Base-by-base conservation (phyloP, 169 alveolate species). In the Cryptosporidium bovis region DNA sequence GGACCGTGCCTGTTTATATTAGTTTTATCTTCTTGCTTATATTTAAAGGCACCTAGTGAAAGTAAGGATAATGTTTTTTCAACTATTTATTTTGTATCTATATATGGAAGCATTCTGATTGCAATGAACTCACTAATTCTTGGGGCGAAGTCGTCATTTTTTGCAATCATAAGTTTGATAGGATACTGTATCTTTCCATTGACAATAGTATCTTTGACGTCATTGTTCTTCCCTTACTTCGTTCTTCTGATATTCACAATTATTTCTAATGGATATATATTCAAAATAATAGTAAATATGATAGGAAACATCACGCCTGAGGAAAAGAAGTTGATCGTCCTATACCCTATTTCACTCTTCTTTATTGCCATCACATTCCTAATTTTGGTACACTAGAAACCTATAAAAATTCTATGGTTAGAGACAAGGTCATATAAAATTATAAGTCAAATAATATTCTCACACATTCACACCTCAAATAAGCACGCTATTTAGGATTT, bases 181-280 rank as follows among this genome's bases (percentile, higher is more conserved):
- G 87, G 87, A 12, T 77, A 77, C 36, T 77, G 87, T 0, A 7
- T 77, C 7, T 62, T 77, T 24, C 87, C 87, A 24, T 77, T 77
- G 20, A 46, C 87, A 62, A 66, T 77, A 4, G 44, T 77, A 29
- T 77, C 87, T 33, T 10, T 77, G 8, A 60, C 64, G 3, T 77
- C 87, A 36, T n/a, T 77, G 34, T 24, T 77, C 18, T 36, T 77
- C 64, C 87, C 87, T 4, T 27, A 60, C 24, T 62, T 77, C 15
- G 51, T 44, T 20, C 36, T 24, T 31, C 51, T 60, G 20, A 62
- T 60, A 56, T 77, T 77, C 27, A 60, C 87, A n/a, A 15, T 77
- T 18, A 60, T 77, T 5, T 56, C 87, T 12, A n/a, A 58, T 24
- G 4, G 34, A 18, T 71, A 77, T 24, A 48, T 62, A 12, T 77